Evolutionary conservation across 2,329 filamentous ascomycete species (phyloP), one percentile per base, ranked within the genome.

Genomic region (Paraconiothyrium brasiliense): DNA sequence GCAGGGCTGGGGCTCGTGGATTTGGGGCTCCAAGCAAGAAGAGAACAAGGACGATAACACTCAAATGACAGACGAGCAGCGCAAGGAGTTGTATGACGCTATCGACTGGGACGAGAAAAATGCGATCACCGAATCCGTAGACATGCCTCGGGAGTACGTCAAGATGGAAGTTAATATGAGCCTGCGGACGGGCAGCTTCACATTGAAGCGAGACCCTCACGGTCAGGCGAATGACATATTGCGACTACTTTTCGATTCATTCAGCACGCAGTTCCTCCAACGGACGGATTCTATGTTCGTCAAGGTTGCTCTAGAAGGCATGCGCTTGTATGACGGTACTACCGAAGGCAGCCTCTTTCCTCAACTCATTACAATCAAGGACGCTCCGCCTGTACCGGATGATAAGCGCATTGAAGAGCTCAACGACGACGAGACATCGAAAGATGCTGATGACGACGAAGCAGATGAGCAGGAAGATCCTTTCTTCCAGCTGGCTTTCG

Each of bases 91-190:
- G 10, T 99, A 98, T 78, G 91, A 96, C 69, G 96, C 93, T 54
- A 99, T 99, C 71, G 95, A 98, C 72, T 99, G 94, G 90, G 92
- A 99, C 65, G 95, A 99, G 79, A 98, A 97, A 83, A 90, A 94
- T 62, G 92, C 91, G 1, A 85, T 99, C 43, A 86, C 93, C 0
- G 93, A 97, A 68, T 90, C 91, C 46, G 90, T 99, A 3, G 95
- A 99, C 69, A 84, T 93, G 35, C 96, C 96, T 0, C 88, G 92
- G 57, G 95, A 99, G 70, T 93, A 93, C 10, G 86, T 99, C 72
- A 97, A 98, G 79, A 85, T 98, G 77, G 92, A 97, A 75, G 83
- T 99, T 52, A 93, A 98, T 75, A 90, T 95, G 54, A 94, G 92
- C 58, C 88, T 99, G n/a, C 91, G 92, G 65, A 97, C 94, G 0